phyloP scores from a whole-genome alignment of 2,329 filamentous ascomycete species.

The Pseudogymnoascus sp. region DNA sequence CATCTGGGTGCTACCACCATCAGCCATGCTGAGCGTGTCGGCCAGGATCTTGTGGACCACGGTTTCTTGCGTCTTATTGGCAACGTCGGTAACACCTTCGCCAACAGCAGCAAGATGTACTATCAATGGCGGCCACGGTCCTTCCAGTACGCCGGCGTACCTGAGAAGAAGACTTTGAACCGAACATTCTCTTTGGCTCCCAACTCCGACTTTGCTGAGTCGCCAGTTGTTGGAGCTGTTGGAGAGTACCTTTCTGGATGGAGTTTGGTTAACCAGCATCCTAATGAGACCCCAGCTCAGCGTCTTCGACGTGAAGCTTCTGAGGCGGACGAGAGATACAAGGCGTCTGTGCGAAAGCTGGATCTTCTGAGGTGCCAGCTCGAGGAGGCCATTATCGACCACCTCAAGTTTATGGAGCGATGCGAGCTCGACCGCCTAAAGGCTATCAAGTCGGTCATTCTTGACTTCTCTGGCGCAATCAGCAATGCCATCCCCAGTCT shows the following conservation, averaged over 20 bases:
- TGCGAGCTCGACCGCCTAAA: constrained; percentile 94
- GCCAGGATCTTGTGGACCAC: constrained; percentile 79
- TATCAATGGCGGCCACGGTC: constrained; percentile 95
- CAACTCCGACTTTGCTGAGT: constrained; percentile 42
- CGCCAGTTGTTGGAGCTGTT: constrained; percentile 71
- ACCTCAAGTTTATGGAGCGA: constrained; percentile 92
- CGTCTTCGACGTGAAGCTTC: constrained; percentile 79
- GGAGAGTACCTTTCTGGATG: constrained; percentile 85
- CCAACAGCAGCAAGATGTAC: constrained; percentile 93
- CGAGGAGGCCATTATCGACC: constrained; percentile 90
- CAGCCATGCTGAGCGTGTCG: constrained; percentile 87
- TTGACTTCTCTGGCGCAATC: constrained; percentile 95
- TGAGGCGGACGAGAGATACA: constrained; percentile 92
- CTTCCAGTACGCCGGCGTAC: constrained; percentile 79
- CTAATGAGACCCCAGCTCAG: constrained; percentile 88
- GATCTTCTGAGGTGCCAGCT: constrained; percentile 86
- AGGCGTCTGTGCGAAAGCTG: constrained; percentile 72
- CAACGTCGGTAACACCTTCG: constrained; percentile 90
- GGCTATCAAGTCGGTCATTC: constrained; percentile 94
- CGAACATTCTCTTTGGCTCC: constrained; percentile 67
- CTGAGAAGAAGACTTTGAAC: constrained; percentile 72
- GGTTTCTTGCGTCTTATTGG: constrained; percentile 87
- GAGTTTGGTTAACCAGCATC: constrained; percentile 83
- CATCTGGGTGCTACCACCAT: constrained; percentile 77
- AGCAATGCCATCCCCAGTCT: constrained; percentile 96